Percentiles rank a stretch among this genome's conserved stretches.
These are phyloP conservation scores for Ophiostoma australiae DNA, from an alignment of 2,329 filamentous ascomycete genomes.

Conservation along the genomic window DNA sequence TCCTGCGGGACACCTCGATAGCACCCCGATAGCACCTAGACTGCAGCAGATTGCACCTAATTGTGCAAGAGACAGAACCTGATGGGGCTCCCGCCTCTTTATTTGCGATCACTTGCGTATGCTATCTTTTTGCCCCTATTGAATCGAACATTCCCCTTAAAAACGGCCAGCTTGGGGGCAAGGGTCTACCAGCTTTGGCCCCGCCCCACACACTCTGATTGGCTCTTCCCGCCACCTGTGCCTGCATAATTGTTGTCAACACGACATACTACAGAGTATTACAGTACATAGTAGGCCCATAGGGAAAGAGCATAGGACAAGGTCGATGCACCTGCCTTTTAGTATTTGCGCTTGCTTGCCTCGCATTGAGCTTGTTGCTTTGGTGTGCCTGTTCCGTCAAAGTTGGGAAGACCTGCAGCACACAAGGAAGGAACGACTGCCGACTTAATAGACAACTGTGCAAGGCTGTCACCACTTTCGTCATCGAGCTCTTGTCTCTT, in stretches of 20 bases:
- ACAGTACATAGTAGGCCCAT: background rate
- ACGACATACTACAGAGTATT: background rate
- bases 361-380: background rate
- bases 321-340: constrained; percentile 8
- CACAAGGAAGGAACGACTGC: background rate
- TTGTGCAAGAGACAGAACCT: background rate
- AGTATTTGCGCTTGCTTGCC: background rate
- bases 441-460: background rate
- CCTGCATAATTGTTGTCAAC: constrained; percentile 26
- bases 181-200: constrained; percentile 21
- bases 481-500: constrained; percentile 1
- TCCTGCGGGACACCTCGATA: background rate
- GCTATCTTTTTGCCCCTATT: constrained; percentile 24
- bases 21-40: background rate
- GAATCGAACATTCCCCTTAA: constrained; percentile 6
- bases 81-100: constrained; percentile 6
- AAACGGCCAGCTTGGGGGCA: constrained; percentile 19
- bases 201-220: constrained; percentile 24
- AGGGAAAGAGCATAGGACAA: constrained; percentile 11
- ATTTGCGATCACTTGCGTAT: background rate
- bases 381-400: background rate
- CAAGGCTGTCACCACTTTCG: background rate
- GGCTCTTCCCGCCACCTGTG: constrained; percentile 23
- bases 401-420: background rate
- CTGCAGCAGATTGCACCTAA: too few species aligned